These are phyloP conservation scores for Exobasidium rhododendri DNA, from an alignment of 1,284 basidiomycete species.

Conservation along the genomic window DNA sequence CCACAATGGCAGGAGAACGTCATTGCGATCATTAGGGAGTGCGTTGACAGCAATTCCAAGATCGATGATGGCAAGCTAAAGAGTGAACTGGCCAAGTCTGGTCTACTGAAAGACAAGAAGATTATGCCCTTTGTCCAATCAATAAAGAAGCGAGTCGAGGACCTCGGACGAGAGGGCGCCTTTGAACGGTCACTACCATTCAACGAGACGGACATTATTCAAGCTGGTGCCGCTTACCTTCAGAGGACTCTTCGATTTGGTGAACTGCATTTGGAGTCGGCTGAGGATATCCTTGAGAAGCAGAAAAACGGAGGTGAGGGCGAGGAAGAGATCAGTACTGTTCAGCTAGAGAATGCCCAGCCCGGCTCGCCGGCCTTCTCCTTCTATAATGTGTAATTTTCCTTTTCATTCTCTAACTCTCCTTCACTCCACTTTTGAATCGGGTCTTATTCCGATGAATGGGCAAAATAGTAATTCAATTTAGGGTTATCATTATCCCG, in stretches of 20 bases:
- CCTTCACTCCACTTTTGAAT: no score
- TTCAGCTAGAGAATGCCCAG: constrained; percentile 3
- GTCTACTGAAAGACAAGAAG: constrained; percentile 90
- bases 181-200: constrained; percentile 86
- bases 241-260: constrained; percentile 75
- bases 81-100: constrained; percentile 68
- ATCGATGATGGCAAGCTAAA: constrained; percentile 83
- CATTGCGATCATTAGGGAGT: constrained; percentile 71
- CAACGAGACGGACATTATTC: constrained; percentile 75
- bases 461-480: no score
- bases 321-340: not conserved
- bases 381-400: constrained; percentile 5
- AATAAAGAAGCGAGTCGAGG: constrained; percentile 86
- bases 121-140: constrained; percentile 90
- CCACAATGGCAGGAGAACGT: constrained; percentile 89
- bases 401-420: not conserved
- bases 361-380: constrained; percentile 8
- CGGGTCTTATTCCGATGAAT: no score
- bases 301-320: not conserved
- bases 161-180: constrained; percentile 73
- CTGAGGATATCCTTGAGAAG: constrained; percentile 63
- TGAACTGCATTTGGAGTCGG: constrained; percentile 68
- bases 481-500: no score
- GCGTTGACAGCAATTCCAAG: constrained; percentile 65
- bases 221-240: constrained; percentile 62